Base-by-base conservation (phyloP, 768 basidiomycete species). In the Trametes sanguinea region DNA sequence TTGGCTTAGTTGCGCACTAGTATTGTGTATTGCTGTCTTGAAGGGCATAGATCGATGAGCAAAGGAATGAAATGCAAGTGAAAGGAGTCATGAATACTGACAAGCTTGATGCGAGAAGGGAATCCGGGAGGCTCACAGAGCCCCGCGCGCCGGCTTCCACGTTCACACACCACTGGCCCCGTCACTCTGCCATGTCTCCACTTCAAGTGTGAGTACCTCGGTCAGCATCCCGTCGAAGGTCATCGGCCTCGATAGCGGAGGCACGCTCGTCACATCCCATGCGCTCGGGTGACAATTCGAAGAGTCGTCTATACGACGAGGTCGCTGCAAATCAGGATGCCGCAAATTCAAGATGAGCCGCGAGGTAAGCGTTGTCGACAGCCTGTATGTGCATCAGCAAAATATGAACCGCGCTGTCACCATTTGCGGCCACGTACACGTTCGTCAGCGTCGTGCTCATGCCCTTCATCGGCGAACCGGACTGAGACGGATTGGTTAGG, bases 321-420 rank as follows among this genome's bases (percentile, higher is more conserved):
- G 9, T 30, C 33, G 47, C 35, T 54, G 52, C 1, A 62, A 53
- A 4, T 44, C 51, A 9, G 65, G 62, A 16, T 61, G 51, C n/a
- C 65, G 65, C 8, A 66, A 40, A 32, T 66, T 66, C 43, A 66
- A 62, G 3, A 66, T 66, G 0, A 66, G 42, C 17, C 65, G 50
- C 9, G 65, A 66, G 13, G 58, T 58, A 4, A 66, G 42, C 8
- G 62, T 57, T 11, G 50, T 61, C 8, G 65, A 63, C 10, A 66
- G 33, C 9, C 65, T 66, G 35, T 37, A 47, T 29, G 7, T 22
- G 22, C 22, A 22, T 22, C 22, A 22, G 22, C 1, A 22, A 22
- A 22, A 22, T 22, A 22, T 22, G 22, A 22, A 22, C 22, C 22
- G 22, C 1, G 22, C 22, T 22, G 22, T 22, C 22, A 22, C 22